Evolutionary conservation across 1,139 yeast species (phyloP).

Genomic region (Lodderomyces orthopsilosis): DNA sequence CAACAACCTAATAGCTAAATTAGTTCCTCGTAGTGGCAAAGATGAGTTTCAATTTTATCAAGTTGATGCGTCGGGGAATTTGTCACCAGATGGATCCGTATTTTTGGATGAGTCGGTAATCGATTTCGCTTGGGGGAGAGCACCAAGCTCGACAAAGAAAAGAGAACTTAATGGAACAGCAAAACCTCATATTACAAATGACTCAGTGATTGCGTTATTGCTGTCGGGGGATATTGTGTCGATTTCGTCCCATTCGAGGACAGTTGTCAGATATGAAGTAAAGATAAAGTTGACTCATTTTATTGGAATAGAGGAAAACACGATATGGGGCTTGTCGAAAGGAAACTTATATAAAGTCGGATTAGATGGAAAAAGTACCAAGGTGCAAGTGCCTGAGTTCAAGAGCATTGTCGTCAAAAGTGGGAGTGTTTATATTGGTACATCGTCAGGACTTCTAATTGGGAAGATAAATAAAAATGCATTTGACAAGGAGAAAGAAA

Average conservation of each 20-base stretch:
- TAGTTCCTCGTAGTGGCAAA: constrained; percentile 29
- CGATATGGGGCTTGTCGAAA: constrained; percentile 1
- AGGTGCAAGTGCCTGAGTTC: constrained; percentile 4
- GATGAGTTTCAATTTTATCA: constrained; percentile 36
- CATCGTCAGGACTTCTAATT: constrained; percentile 1
- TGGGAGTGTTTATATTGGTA: constrained; percentile 5
- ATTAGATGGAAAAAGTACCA: constrained; percentile 4
- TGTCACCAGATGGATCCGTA: constrained; percentile 7
- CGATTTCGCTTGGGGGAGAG: constrained; percentile 18
- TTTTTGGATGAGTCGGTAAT: constrained; percentile 18
- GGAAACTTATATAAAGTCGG: constrained; percentile 5
- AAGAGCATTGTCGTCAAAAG: not conserved
- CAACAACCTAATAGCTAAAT: constrained; percentile 6
- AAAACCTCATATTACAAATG: not conserved
- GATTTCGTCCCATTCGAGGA: not conserved
- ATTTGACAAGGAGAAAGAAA: constrained; percentile 7
- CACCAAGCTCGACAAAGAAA: constrained; percentile 10
- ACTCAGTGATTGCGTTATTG: not conserved
- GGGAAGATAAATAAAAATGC: constrained; percentile 9
- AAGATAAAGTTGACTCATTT: not conserved
- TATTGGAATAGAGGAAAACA: not conserved
- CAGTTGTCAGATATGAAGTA: not conserved
- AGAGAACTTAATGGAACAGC: constrained; percentile 12
- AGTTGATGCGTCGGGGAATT: constrained; percentile 11
- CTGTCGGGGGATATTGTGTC: not conserved